phyloP scores from a whole-genome alignment of 1,284 basidiomycete species.

The Apiotrichum sp. region DNA sequence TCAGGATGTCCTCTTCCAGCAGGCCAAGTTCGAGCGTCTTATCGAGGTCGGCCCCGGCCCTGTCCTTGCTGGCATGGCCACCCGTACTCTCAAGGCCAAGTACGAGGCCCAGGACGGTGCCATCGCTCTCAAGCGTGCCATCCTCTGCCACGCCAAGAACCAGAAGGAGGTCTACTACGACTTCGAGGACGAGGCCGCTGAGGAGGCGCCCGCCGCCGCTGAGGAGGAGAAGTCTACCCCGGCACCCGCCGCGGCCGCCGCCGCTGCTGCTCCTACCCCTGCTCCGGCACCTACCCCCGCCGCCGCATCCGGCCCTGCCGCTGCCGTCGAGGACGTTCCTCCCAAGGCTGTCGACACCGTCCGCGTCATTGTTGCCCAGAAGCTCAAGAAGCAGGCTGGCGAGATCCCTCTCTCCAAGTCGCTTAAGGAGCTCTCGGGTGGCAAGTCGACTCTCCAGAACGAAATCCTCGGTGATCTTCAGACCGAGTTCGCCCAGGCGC shows the following conservation, averaged over 20 bases:
- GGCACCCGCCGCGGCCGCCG: conserved; percentile 47
- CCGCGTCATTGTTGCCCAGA: conserved; percentile 86
- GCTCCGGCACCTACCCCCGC: conserved; percentile 51
- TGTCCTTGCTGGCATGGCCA: conserved; percentile 90
- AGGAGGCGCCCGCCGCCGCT: conserved; percentile 50
- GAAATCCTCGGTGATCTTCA: conserved; percentile 92
- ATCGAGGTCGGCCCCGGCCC: conserved; percentile 96
- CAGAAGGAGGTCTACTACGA: conserved; percentile 96
- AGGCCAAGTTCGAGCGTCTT: conserved; percentile 87
- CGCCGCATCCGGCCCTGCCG: conserved; percentile 58
- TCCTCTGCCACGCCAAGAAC: conserved; percentile 92
- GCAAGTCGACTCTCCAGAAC: conserved; percentile 96
- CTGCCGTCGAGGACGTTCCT: conserved; percentile 74
- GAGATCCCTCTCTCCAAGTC: conserved; percentile 90
- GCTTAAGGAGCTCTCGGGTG: conserved; percentile 96
- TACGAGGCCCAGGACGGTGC: conserved; percentile 89
- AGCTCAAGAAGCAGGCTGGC: conserved; percentile 88
- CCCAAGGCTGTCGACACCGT: conserved; percentile 89
- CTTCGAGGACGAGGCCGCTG: conserved; percentile 75
- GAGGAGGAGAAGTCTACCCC: conserved; percentile 45
- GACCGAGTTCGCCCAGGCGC: conserved; percentile 80
- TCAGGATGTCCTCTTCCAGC: conserved; percentile 84
- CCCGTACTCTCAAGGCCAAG: conserved; percentile 89
- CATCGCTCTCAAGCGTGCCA: conserved; percentile 67
- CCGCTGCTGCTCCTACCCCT: conserved; percentile 50